These are phyloP conservation scores for Mrakia blollopis DNA, from an alignment of 768 basidiomycete genomes.

Conservation along the genomic window DNA sequence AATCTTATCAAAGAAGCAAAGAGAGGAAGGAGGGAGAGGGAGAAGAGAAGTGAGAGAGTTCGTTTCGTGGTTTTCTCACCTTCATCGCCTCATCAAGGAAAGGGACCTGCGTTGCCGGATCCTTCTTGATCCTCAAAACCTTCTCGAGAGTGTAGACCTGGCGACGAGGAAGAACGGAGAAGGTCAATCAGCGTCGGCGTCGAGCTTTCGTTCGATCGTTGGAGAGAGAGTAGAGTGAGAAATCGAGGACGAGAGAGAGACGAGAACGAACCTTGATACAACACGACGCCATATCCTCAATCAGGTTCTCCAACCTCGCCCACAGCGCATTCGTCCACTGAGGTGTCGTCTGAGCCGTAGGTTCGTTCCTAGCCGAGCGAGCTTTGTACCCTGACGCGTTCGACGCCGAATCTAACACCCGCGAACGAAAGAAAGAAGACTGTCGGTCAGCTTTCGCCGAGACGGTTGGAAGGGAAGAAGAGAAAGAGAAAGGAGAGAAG, in stretches of 20 bases:
- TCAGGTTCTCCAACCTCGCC: constrained; percentile 70
- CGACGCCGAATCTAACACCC: constrained; percentile 33
- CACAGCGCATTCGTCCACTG: constrained; percentile 81
- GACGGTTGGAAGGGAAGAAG: background rate
- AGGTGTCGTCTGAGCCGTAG: constrained; percentile 73
- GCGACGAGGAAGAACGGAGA: background rate
- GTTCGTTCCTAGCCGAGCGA: constrained; percentile 67
- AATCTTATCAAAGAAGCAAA: too few species aligned
- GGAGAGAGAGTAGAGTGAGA: too few species aligned
- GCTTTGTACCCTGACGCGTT: constrained; percentile 60
- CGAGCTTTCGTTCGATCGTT: too few species aligned
- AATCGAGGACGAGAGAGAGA: background rate
- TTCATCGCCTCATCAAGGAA: constrained; percentile 95
- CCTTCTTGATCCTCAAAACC: constrained; percentile 82
- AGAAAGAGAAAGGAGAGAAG: background rate
- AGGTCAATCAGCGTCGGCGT: background rate
- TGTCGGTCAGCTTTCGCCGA: constrained; percentile 31
- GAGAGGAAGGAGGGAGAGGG: background rate
- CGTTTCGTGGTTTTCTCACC: constrained; percentile 49
- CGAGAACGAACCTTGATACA: constrained; percentile 70
- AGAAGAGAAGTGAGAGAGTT: too few species aligned
- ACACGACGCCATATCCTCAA: constrained; percentile 82
- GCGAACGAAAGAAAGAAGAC: constrained; percentile 31
- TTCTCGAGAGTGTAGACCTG: constrained; percentile 94
- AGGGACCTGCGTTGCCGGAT: constrained; percentile 64